Conservation (phyloP, 164 flowering plant genomes). For the Dillenia suffruticosa region DNA sequence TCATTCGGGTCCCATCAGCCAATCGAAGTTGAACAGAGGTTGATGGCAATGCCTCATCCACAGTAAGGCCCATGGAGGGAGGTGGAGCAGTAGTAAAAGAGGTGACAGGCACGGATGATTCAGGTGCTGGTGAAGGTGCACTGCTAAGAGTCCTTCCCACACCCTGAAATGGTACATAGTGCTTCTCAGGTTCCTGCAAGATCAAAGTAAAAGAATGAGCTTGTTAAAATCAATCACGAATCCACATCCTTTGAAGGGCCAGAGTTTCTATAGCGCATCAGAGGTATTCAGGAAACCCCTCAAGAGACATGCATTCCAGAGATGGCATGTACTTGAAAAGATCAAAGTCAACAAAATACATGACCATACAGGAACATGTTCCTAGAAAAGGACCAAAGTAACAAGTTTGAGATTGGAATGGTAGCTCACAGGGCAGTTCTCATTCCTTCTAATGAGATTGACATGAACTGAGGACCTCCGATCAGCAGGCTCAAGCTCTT, state of each 20-base stretch:
- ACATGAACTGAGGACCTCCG: conserved; percentile 52
- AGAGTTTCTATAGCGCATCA: too few species aligned
- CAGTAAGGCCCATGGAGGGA: conserved; percentile 51
- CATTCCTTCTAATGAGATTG: conserved; percentile 57
- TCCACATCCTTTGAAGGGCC: too few species aligned
- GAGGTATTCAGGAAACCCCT: too few species aligned
- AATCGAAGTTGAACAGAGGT: conserved; percentile 84
- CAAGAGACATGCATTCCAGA: too few species aligned
- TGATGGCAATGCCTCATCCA: conserved; percentile 54
- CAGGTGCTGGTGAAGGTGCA: conserved; percentile 16
- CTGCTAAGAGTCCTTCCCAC: conserved; percentile 67
- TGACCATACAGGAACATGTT: background rate
- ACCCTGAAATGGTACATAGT: conserved; percentile 55
- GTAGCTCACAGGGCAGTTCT: conserved; percentile 44
- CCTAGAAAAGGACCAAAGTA: too few species aligned
- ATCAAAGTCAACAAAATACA: too few species aligned
- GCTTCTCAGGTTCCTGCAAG: conserved; percentile 62
- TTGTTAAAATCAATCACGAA: too few species aligned
- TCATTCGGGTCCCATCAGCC: conserved; percentile 86
- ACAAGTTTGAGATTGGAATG: too few species aligned
- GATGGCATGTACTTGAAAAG: too few species aligned
- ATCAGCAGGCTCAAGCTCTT: conserved; percentile 70
- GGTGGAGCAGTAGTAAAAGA: conserved; percentile 29
- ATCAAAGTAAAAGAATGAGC: background rate
- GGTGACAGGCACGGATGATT: conserved; percentile 20